Evolutionary conservation across 352 stramenopile species (phyloP).

Genomic region (Pythium dissimile): DNA sequence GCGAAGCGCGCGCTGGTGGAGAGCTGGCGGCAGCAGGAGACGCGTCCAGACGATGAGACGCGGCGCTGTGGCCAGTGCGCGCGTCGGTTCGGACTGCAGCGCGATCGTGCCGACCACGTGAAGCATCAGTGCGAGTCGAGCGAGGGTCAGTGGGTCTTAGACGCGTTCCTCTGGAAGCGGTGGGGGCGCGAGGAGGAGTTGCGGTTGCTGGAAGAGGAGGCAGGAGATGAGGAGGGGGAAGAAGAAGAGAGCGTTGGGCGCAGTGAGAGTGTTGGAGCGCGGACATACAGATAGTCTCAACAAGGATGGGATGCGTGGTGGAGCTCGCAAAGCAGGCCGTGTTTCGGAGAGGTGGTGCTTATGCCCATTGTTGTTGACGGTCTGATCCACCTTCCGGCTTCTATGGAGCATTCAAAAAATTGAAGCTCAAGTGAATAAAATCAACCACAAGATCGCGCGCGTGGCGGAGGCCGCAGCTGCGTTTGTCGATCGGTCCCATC

Average conservation of each 20-base stretch:
- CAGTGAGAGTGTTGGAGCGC: neutral
- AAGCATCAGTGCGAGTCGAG: neutral
- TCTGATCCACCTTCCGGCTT: too few species aligned
- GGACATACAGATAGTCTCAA: neutral
- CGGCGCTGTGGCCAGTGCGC: constrained; percentile 28
- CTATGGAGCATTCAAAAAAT: too few species aligned
- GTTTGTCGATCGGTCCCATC: too few species aligned
- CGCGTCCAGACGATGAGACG: constrained; percentile 4
- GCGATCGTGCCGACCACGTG: constrained; percentile 37
- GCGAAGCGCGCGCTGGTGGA: constrained; percentile 26
- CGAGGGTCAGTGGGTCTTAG: constrained; percentile 20
- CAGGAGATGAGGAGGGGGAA: neutral
- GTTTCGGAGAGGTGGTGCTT: too few species aligned
- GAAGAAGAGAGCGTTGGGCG: neutral
- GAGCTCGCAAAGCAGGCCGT: too few species aligned
- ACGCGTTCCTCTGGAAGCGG: constrained; percentile 32
- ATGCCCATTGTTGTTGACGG: too few species aligned
- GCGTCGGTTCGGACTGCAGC: constrained; percentile 30
- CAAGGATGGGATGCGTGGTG: too few species aligned
- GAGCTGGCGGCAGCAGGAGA: constrained; percentile 8
- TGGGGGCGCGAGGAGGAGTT: constrained; percentile 50
- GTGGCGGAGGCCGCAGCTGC: too few species aligned
- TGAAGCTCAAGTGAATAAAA: too few species aligned
- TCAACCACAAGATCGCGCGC: too few species aligned
- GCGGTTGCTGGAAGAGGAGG: constrained; percentile 24